Conservation (phyloP, 1,139 yeast genomes). For the Meyerozyma smithsonii region DNA sequence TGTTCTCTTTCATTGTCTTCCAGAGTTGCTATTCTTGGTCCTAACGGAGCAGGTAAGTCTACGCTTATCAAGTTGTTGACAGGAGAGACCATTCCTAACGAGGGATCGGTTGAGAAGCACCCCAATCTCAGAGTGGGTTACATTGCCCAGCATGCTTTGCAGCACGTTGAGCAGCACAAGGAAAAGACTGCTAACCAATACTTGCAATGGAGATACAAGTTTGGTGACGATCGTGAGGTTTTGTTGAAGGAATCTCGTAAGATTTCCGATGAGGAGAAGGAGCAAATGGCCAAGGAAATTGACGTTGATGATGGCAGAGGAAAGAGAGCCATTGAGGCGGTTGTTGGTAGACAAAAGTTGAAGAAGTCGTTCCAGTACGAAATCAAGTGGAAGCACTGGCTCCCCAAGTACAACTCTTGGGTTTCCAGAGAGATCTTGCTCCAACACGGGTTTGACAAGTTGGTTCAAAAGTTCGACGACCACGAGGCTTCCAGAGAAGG, state of each 20-base stretch:
- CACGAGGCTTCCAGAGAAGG: slow-evolving; percentile 99
- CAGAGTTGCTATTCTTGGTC: slow-evolving; percentile 94
- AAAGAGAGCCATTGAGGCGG: slow-evolving; percentile 81
- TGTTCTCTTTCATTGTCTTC: slow-evolving; percentile 88
- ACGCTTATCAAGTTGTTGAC: slow-evolving; percentile 90
- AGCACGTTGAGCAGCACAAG: slow-evolving; percentile 94
- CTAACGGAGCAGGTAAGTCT: slow-evolving; percentile 99
- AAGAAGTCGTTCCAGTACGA: slow-evolving; percentile 97
- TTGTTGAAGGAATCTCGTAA: slow-evolving; percentile 89
- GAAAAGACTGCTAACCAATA: slow-evolving; percentile 98
- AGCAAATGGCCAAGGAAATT: slow-evolving; percentile 70
- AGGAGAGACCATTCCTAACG: slow-evolving; percentile 81
- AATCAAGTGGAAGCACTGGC: slow-evolving; percentile 89
- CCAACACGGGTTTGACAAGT: slow-evolving; percentile 80
- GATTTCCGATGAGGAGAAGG: slow-evolving; percentile 77
- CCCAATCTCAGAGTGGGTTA: slow-evolving; percentile 97
- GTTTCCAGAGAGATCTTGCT: slow-evolving; percentile 77
- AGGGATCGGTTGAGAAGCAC: slow-evolving; percentile 93
- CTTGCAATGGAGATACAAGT: slow-evolving; percentile 95
- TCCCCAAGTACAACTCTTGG: slow-evolving; percentile 93
- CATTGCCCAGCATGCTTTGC: slow-evolving; percentile 97
- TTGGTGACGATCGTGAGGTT: slow-evolving; percentile 98
- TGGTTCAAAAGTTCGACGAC: slow-evolving; percentile 92
- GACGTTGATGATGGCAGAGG: slow-evolving; percentile 88
- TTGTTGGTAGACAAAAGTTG: slow-evolving; percentile 95